Conservation (phyloP, 2,329 filamentous ascomycete genomes). For the Clarireedia sp. region DNA sequence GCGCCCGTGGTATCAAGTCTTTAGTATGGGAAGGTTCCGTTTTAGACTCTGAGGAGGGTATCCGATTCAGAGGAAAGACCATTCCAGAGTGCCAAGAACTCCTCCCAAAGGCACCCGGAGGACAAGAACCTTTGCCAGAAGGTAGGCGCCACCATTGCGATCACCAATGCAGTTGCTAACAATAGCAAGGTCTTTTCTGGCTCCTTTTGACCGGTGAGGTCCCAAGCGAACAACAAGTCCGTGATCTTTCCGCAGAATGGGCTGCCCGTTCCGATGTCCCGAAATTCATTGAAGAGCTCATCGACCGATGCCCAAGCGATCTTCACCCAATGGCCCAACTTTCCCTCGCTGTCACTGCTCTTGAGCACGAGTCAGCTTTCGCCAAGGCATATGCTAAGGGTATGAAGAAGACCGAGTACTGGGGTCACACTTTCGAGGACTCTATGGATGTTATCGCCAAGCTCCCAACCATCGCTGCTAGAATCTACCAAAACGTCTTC, state of each 20-base stretch:
- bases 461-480: constrained; percentile 93
- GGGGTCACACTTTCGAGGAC: constrained; percentile 98
- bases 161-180: constrained; percentile 4
- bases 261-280: constrained; percentile 93
- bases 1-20: constrained; percentile 97
- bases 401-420: constrained; percentile 99
- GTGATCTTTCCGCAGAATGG: constrained; percentile 97
- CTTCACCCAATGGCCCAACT: constrained; percentile 99
- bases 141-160: constrained; percentile 38
- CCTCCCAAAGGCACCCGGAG: constrained; percentile 93
- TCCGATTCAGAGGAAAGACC: constrained; percentile 98
- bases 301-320: constrained; percentile 98
- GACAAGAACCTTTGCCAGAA: constrained; percentile 94
- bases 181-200: constrained; percentile 81
- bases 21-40: constrained; percentile 99
- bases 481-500: constrained; percentile 99
- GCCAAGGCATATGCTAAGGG: constrained; percentile 98
- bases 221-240: constrained; percentile 95
- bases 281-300: constrained; percentile 98
- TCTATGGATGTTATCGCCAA: constrained; percentile 99
- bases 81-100: constrained; percentile 98
- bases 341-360: constrained; percentile 92
- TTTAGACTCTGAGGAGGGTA: constrained; percentile 96
- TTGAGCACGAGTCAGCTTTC: constrained; percentile 97
- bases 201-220: constrained; percentile 97